A percentile compares a stretch with the other conserved stretches of the same genome.
These are phyloP conservation scores for Candida multigemmis DNA, from an alignment of 805 yeast species.

Conservation along the genomic window DNA sequence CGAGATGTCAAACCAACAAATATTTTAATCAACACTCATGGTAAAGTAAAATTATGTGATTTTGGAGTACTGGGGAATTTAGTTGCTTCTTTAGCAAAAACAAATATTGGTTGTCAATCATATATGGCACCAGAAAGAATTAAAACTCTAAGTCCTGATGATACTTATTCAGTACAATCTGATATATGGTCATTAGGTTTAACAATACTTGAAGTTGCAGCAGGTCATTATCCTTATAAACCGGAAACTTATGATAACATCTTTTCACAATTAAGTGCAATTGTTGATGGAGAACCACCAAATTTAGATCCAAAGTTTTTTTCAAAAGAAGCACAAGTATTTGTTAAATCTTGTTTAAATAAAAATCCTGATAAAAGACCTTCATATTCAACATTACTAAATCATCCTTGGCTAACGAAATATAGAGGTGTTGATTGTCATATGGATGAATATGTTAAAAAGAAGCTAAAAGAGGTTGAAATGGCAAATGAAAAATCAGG, in stretches of 20 bases:
- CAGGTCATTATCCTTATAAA: conserved; percentile 93
- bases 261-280: conserved; percentile 88
- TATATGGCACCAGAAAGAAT: conserved; percentile 99
- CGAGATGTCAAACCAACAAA: conserved; percentile 97
- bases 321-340: conserved; percentile 70
- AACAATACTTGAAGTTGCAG: conserved; percentile 81
- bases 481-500: conserved; percentile 2
- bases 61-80: conserved; percentile 94
- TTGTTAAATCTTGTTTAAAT: conserved; percentile 68
- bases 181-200: conserved; percentile 95
- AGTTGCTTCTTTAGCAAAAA: conserved; percentile 89
- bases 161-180: conserved; percentile 84
- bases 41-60: conserved; percentile 89
- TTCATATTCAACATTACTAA: conserved; percentile 60
- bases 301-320: conserved; percentile 52
- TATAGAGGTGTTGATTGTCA: conserved; percentile 29
- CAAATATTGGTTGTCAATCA: conserved; percentile 95
- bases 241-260: conserved; percentile 87
- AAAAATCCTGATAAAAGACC: conserved; percentile 81
- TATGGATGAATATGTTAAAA: conserved; percentile 19
- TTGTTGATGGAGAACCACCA: conserved; percentile 98
- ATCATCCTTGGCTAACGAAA: conserved; percentile 75
- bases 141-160: conserved; percentile 63
- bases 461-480: conserved; percentile 7
- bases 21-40: conserved; percentile 69